Conservation (phyloP, 371 early-diverging fungal genomes). For the Parasitella parasitica region DNA sequence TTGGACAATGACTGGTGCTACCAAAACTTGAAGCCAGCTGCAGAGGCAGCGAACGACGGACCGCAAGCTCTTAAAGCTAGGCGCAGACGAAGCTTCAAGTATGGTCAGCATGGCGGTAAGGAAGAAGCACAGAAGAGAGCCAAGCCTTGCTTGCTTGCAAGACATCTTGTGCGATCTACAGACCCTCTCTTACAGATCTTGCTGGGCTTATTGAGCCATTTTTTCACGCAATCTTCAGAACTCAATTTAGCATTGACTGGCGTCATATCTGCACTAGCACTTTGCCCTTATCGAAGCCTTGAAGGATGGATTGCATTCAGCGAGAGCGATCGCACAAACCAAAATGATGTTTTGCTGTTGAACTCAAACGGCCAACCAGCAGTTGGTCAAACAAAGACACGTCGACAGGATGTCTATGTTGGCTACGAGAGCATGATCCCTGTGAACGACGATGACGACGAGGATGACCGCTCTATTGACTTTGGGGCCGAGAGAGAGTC, state of each 20-base stretch:
- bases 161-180: conserved; percentile 58
- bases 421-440: conserved; percentile 22
- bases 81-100: conserved; percentile 61
- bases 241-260: conserved; percentile 91
- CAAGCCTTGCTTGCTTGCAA: not conserved
- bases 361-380: conserved; percentile 11
- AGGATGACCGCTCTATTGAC: conserved; percentile 54
- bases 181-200: conserved; percentile 71
- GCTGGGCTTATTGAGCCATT: conserved; percentile 65
- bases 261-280: conserved; percentile 80
- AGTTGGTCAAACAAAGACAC: conserved; percentile 11
- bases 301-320: conserved; percentile 79
- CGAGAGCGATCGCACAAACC: conserved; percentile 54
- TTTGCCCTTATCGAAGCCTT: conserved; percentile 73
- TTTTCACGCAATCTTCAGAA: conserved; percentile 85
- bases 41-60: conserved; percentile 6
- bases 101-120: conserved; percentile 33
- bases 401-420: conserved; percentile 34
- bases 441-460: conserved; percentile 42
- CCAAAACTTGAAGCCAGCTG: conserved; percentile 40
- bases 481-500: conserved; percentile 42
- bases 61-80: conserved; percentile 29
- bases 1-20: conserved; percentile 67
- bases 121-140: conserved; percentile 28
- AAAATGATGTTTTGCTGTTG: conserved; percentile 38